These are phyloP conservation scores for Herpetomonas samuelpessoai DNA, from an alignment of 208 protist species.

Conservation along the genomic window DNA sequence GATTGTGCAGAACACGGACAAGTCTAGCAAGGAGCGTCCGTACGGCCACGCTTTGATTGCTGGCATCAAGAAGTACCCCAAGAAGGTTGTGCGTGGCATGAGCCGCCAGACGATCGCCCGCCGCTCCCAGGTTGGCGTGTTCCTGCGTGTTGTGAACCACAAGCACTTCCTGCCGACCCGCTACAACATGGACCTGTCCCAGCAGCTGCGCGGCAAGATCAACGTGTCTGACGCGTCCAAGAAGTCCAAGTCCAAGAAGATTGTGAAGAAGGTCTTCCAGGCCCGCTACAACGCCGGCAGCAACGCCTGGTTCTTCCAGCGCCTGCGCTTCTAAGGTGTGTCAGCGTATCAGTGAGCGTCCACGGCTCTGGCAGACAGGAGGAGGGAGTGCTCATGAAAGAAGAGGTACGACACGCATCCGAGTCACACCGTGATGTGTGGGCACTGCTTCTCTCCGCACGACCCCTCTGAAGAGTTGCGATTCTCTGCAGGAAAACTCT, in stretches of 20 bases:
- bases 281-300: conserved; percentile 95
- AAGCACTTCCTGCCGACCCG: conserved; percentile 98
- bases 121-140: conserved; percentile 93
- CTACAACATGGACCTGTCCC: conserved; percentile 93
- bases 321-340: conserved; percentile 96
- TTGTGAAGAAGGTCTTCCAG: conserved; percentile 93
- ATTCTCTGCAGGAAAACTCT: too few relatives aligned
- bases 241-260: conserved; percentile 80
- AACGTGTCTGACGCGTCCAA: conserved; percentile 88
- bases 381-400: too few relatives aligned
- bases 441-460: too few relatives aligned
- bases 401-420: too few relatives aligned
- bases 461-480: too few relatives aligned
- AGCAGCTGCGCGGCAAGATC: conserved; percentile 91
- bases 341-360: too few relatives aligned
- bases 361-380: too few relatives aligned
- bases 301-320: conserved; percentile 99
- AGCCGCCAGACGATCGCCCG: conserved; percentile 90
- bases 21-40: conserved; percentile 88
- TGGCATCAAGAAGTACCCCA: conserved; percentile 96
- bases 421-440: too few relatives aligned
- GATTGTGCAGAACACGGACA: conserved; percentile 95
- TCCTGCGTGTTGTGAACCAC: conserved; percentile 98
- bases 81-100: conserved; percentile 95
- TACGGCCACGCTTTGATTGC: conserved; percentile 96